Evolutionary conservation across 768 basidiomycete genomes (phyloP), one percentile per base, ranked within the genome.

Genomic region (Panaeolus cyanescens): DNA sequence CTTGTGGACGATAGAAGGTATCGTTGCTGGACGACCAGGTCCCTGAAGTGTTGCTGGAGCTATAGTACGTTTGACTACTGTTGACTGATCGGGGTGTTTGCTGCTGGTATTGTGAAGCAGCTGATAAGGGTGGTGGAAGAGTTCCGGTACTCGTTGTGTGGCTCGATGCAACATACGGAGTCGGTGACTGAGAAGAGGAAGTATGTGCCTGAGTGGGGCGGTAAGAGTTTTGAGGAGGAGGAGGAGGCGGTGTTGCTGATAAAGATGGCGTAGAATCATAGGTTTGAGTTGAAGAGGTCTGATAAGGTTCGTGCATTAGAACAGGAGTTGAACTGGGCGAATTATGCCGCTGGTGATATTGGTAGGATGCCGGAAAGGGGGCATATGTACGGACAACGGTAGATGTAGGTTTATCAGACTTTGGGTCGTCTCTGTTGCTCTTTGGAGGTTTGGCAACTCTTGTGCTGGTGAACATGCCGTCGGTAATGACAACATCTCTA

Each of bases 391-490:
- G 74, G 3, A 72, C 63, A 6, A 71, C 70, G 31, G 61, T 68
- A 17, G 75, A 68, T 13, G 73, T 67, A 56, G 60, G 62, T 55
- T 64, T 62, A 54, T 64, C 63, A 19, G 68, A 63, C 45, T 62
- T 65, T 59, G 71, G 64, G 61, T 84, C 78, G 39, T 86, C 82
- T 1, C 71, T 68, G 66, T 81, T 83, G 58, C 70, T 69, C 25
- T 30, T 54, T 55, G 79, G 79, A 63, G 72, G 80, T 68, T 87
- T 87, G 64, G 74, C 78, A 19, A 85, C 75, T 57, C 86, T 80
- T n/a, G 87, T 87, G 70, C 86, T 90, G 67, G 83, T 85, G 74
- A 91, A 92, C 55, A 85, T 72, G 12, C 85, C 87, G 0, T 86
- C 81, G 2, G 91, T 89, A 0, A 92, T 85, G n/a, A 76, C 72